Base-by-base conservation (phyloP, 108 stramenopile species). In the Fistulifera solaris region DNA sequence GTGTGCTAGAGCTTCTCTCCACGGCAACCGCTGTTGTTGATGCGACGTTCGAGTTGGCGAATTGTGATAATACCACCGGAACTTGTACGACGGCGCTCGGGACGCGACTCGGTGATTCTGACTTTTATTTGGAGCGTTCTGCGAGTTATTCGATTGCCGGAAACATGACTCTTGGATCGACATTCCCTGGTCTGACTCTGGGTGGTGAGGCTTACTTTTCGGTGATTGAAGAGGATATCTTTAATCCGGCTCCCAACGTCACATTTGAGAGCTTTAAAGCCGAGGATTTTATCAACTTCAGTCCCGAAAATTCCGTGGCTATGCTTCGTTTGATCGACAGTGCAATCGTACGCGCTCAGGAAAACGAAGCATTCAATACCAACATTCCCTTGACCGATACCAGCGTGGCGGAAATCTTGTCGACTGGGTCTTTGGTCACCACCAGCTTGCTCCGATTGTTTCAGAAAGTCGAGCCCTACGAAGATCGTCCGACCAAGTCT, bases 331-430 rank as follows among this genome's bases (percentile, higher is more conserved):
- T 21, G 44, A 45, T 45, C 21, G 44, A 45, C 5, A 21, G 19
- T 21, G 21, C 44, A 5, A 45, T 45, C 44, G 17, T 45, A 8
- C 44, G 44, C 4, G 19, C 21, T 5, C 44, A 45, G 21, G 44
- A 45, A 11, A 17, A 45, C 44, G 44, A 45, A 21, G 17, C 17
- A 5, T 45, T 45, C 21, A 45, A 17, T 11, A 11, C 11, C 11
- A 45, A 21, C 21, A 45, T 45, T 21, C 44, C 44, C 5, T 45
- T 45, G 44, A 45, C 44, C 5, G 11, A 45, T 11, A 45, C 44
- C 4, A 45, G 19, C 11, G 5, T 45, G 4, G 17, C 44, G 2
- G 21, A 17, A 21, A 21, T 21, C 7, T 21, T 45, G 17, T 17
- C 44, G 2, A 45, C 44, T 11, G 44, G 44, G 11, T 45, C 44